Base-by-base conservation (phyloP, 805 yeast species). In the Spathaspora arborariae region DNA sequence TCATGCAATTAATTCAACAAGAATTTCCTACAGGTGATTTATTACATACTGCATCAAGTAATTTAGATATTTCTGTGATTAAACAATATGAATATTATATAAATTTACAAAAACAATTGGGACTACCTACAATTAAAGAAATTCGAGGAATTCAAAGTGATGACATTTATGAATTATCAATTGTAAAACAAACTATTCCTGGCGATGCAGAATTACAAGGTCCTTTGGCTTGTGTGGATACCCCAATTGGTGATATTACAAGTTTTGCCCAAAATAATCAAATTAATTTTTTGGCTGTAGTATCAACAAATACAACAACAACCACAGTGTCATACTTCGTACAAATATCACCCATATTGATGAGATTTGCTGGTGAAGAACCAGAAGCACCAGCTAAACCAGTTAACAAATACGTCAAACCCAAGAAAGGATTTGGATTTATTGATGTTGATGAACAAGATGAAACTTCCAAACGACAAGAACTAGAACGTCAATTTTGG, bases 351-450 rank as follows among this genome's bases (percentile, higher is more conserved):
- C 68, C 72, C 2, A 50, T 65, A 22, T 38, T 63, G 2, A 65
- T 65, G 69, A 48, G n/a, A n/a, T 45, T 22, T 51, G 49, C 44
- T 41, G 36, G 20, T 20, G 13, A 19, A 34, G 16, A 22, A 22
- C 13, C 9, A 30, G 19, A 10, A 11, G 34, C 20, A 13, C 11
- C 15, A 1, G 26, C 39, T 4, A 16, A 16, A 40, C 15, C 13
- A 1, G 22, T 9, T 24, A 24, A 16, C 20, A 38, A 41, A 24
- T 59, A 59, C 42, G 36, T 27, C 5, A 61, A 54, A 41, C 65
- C 67, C 2, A 48, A 44, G 9, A 49, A 45, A 34, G 71, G 71
- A 2, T 66, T 63, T 48, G 71, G 71, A 1, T 65, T 53, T 46
- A 44, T 64, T 10, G 63, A 58, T 24, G 41, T 51, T 11, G 35